Conservation (phyloP, 306 rosid genomes). For the Fagus sylvatica region DNA sequence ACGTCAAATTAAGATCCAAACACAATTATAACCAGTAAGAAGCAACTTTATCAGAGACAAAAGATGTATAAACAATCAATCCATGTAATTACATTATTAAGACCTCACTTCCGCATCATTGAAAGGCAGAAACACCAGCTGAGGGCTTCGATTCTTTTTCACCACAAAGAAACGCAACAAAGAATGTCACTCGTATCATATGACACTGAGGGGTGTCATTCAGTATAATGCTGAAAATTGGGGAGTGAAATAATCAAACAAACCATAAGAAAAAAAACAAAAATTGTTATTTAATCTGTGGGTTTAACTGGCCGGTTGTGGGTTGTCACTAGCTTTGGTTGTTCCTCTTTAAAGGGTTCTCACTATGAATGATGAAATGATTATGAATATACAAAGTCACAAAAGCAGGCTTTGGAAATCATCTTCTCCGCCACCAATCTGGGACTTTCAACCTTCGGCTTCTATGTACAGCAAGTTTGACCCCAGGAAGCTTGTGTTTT, state of each 20-base stretch:
- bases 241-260: neutral
- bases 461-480: constrained; percentile 70
- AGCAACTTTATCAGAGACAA: too few relatives aligned
- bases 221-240: neutral
- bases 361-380: constrained; percentile 24
- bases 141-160: neutral
- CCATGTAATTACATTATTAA: neutral
- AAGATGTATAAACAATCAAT: neutral
- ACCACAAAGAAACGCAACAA: neutral
- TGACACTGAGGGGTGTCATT: constrained; percentile 1
- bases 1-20: too few relatives aligned
- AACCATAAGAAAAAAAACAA: constrained; percentile 9
- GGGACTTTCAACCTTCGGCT: constrained; percentile 78
- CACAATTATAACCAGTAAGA: too few relatives aligned
- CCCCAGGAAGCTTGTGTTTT: constrained; percentile 79
- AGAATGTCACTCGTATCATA: neutral
- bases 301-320: constrained; percentile 17
- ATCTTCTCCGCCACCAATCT: constrained; percentile 84
- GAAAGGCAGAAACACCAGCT: neutral
- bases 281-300: constrained; percentile 12
- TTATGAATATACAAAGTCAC: constrained; percentile 48
- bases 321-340: constrained; percentile 16
- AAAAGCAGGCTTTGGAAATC: constrained; percentile 25
- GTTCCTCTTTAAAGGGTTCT: constrained; percentile 31
- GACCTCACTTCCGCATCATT: neutral